Percentiles rank a stretch among this genome's conserved stretches.
Conservation (phyloP, 768 basidiomycete species). For the Omphalotus guepiniiformis region DNA sequence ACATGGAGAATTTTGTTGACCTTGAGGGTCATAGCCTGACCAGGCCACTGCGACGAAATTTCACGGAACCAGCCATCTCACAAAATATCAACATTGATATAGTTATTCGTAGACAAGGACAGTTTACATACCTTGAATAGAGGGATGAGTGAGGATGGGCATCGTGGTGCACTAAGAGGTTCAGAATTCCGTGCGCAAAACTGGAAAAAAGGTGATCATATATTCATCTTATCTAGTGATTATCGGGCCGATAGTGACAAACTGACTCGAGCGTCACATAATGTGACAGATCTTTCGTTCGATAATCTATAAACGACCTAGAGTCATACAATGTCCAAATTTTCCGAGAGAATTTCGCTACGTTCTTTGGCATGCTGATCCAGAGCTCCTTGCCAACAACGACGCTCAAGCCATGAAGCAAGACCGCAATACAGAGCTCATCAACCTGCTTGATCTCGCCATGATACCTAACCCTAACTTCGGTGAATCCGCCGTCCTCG, state of each 20-base stretch:
- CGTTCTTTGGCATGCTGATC: conserved; percentile 20
- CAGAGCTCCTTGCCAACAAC: background rate
- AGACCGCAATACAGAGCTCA: conserved; percentile 1
- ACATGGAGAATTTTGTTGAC: conserved; percentile 93
- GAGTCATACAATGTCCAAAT: conserved; percentile 20
- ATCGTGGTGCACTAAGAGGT: too few species aligned
- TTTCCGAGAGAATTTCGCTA: conserved; percentile 15
- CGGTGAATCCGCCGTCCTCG: conserved; percentile 30
- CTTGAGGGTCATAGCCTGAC: conserved; percentile 95
- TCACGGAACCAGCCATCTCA: conserved; percentile 94
- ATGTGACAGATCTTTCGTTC: too few species aligned
- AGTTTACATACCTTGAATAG: conserved; percentile 42
- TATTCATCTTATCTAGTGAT: too few species aligned
- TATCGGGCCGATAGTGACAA: too few species aligned
- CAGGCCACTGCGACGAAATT: conserved; percentile 93
- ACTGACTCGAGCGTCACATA: too few species aligned
- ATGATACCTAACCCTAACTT: conserved; percentile 11
- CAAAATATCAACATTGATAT: background rate
- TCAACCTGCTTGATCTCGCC: conserved; percentile 19
- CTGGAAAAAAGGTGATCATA: too few species aligned
- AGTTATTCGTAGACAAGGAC: background rate
- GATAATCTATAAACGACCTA: conserved; percentile 22
- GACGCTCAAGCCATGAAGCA: conserved; percentile 4
- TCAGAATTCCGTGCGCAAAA: too few species aligned
- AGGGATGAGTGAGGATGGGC: conserved; percentile 53